Conservation (phyloP, 208 protist species). For the Leishmania arabica region DNA sequence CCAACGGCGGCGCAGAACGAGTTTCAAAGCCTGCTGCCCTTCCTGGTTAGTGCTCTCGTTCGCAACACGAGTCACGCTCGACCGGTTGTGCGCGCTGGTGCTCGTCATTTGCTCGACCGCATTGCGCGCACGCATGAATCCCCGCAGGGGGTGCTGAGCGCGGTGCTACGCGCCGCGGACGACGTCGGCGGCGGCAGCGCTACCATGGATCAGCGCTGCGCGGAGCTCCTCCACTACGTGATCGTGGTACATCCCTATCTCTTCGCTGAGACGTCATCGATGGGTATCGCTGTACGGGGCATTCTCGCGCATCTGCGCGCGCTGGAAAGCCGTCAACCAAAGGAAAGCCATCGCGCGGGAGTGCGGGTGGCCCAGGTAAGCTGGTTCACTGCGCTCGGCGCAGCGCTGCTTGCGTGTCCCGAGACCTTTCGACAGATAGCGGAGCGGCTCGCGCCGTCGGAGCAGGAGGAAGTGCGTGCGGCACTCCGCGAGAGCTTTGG, state of each 20-base stretch:
- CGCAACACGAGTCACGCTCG: conserved; percentile 13
- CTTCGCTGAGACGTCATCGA: conserved; percentile 11
- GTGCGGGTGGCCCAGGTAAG: neutral
- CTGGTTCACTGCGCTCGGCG: conserved; percentile 13
- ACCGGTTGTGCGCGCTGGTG: conserved; percentile 8
- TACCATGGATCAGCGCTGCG: conserved; percentile 1
- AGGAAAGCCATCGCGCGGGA: neutral
- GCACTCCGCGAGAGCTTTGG: conserved; percentile 9
- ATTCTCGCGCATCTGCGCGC: conserved; percentile 12
- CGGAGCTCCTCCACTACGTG: conserved; percentile 18
- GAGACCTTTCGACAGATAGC: conserved; percentile 9
- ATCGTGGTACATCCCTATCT: conserved; percentile 2
- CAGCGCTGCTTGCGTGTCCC: conserved; percentile 7
- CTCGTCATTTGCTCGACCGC: conserved; percentile 10
- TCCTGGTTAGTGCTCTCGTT: conserved; percentile 3
- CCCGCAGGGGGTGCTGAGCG: conserved; percentile 3
- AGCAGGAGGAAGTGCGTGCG: neutral
- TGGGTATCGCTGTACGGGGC: conserved; percentile 5
- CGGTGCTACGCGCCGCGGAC: conserved; percentile 13
- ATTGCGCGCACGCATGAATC: conserved; percentile 13
- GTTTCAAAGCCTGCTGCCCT: neutral
- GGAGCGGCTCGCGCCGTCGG: neutral
- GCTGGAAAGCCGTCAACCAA: neutral
- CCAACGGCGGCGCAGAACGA: conserved; percentile 13
- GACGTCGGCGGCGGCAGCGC: neutral